These are phyloP conservation scores for Saccharum spontaneum DNA, from an alignment of 176 grass and related monocot genomes.

Conservation along the genomic window DNA sequence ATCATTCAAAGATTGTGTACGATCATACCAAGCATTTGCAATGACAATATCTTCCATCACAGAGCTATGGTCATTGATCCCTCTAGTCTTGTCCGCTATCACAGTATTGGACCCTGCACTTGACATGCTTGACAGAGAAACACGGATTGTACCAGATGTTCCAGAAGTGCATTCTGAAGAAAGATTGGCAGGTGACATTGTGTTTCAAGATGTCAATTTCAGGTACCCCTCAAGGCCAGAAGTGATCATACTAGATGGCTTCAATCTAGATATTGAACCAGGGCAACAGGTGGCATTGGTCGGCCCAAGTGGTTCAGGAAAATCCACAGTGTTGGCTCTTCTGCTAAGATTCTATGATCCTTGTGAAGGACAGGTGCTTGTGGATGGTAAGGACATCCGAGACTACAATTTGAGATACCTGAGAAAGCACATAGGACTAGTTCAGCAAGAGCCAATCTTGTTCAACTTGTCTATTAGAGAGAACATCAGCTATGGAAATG, in stretches of 20 bases:
- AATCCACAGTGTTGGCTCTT: conserved; percentile 50
- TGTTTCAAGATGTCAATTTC: conserved; percentile 54
- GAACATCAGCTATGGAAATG: conserved; percentile 56
- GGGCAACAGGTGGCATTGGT: conserved; percentile 58
- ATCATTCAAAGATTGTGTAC: conserved; percentile 45
- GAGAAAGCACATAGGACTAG: conserved; percentile 55
- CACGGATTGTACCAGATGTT: conserved; percentile 48
- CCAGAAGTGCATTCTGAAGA: conserved; percentile 26
- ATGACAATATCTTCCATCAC: conserved; percentile 66
- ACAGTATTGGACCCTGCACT: conserved; percentile 53
- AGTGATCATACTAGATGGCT: conserved; percentile 44
- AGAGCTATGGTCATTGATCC: conserved; percentile 67
- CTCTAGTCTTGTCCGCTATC: conserved; percentile 56
- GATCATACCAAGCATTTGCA: conserved; percentile 65
- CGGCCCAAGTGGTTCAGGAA: conserved; percentile 61
- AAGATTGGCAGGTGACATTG: conserved; percentile 36
- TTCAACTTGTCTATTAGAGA: conserved; percentile 55
- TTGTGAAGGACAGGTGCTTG: conserved; percentile 32
- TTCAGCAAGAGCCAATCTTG: conserved; percentile 57
- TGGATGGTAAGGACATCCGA: conserved; percentile 47
- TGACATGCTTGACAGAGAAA: conserved; percentile 61
- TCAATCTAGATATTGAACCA: conserved; percentile 43
- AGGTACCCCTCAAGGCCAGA: conserved; percentile 58
- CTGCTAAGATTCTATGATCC: conserved; percentile 71
- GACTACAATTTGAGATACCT: conserved; percentile 51